Conservation (phyloP, 2,329 filamentous ascomycete genomes). For the Colletotrichum aenigma region DNA sequence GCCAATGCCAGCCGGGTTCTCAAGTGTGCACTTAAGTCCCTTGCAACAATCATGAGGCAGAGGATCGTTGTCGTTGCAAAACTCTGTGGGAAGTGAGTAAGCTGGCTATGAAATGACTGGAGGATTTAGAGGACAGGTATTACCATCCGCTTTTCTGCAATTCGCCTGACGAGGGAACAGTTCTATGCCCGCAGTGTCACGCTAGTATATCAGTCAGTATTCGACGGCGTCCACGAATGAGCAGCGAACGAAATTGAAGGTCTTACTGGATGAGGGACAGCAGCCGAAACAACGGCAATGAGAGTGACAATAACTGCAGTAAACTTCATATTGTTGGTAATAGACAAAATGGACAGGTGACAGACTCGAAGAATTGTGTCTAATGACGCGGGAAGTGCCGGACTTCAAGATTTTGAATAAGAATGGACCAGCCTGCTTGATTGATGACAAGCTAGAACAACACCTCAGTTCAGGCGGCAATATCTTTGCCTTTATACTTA, state of each 20-base stretch:
- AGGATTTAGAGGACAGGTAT: background rate
- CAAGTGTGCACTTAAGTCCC: background rate
- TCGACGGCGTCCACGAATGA: background rate
- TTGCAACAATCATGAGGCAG: background rate
- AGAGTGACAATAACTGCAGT: background rate
- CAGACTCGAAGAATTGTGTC: background rate
- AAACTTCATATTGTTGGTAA: background rate
- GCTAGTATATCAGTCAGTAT: background rate
- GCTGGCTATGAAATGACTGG: background rate
- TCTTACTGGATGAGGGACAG: background rate
- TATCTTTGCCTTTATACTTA: background rate
- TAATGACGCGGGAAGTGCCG: background rate
- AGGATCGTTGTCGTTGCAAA: background rate
- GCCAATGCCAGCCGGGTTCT: background rate
- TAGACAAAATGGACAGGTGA: background rate
- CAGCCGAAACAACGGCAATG: background rate
- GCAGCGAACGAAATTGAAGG: no score
- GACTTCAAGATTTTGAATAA: background rate
- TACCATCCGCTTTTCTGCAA: background rate
- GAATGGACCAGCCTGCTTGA: background rate
- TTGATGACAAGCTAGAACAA: background rate
- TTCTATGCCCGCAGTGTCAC: background rate
- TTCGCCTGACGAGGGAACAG: background rate
- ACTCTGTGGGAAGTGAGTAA: background rate
- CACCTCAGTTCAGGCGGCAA: background rate